phyloP scores from a whole-genome alignment of 225 moss, liverwort and hornwort genomes.

The Bryum argenteum region DNA sequence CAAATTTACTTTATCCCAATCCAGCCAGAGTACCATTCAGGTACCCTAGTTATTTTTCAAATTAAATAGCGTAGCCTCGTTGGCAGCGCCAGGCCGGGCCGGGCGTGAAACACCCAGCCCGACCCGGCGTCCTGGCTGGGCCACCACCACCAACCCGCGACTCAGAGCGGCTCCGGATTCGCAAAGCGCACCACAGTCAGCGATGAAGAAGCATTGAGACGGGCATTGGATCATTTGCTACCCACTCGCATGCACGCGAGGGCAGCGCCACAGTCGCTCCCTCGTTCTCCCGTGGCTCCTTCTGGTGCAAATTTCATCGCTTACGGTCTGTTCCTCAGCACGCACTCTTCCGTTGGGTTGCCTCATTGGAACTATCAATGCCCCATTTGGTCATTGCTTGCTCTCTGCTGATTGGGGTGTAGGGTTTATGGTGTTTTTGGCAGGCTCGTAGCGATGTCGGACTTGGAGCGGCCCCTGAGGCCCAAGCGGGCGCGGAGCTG shows the following conservation, averaged over 20 bases:
- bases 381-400: too few relatives aligned
- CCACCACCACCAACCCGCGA: not conserved
- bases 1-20: not conserved
- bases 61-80: not conserved
- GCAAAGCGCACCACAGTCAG: slow-evolving; percentile 11
- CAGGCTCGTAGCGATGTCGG: slow-evolving; percentile 41
- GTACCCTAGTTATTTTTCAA: not conserved
- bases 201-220: not conserved
- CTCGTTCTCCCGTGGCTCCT: not conserved
- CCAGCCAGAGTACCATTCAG: too few relatives aligned
- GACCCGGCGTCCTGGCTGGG: not conserved
- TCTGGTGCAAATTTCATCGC: slow-evolving; percentile 16
- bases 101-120: not conserved
- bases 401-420: not conserved
- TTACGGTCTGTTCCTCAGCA: slow-evolving; percentile 32
- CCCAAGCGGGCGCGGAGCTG: slow-evolving; percentile 54
- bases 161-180: not conserved
- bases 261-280: not conserved
- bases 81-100: slow-evolving; percentile 4
- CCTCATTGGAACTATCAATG: too few relatives aligned
- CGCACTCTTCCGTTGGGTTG: too few relatives aligned
- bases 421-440: not conserved
- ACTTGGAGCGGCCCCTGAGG: slow-evolving; percentile 62
- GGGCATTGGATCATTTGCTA: not conserved
- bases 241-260: slow-evolving; percentile 24